phyloP scores from a whole-genome alignment of 345 rosid genomes.

The Sonneratia alba region DNA sequence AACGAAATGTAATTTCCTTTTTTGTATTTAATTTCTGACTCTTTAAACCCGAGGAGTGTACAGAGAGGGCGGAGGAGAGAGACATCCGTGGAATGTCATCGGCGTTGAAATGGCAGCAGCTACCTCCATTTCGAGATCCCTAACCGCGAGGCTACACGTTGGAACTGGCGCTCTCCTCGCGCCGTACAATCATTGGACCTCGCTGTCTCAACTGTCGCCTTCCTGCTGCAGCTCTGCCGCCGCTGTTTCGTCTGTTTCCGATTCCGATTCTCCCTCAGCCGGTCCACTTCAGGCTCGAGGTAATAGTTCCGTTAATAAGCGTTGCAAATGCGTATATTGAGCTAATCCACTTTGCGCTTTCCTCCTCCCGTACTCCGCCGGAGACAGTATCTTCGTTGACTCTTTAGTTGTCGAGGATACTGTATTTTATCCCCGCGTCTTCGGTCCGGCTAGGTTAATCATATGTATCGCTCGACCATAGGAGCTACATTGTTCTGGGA shows the following conservation, averaged over 20 bases:
- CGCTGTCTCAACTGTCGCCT: conserved; percentile 17
- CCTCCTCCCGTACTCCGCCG: not conserved
- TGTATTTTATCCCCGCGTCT: not conserved
- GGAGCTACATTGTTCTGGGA: no score
- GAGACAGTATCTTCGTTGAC: not conserved
- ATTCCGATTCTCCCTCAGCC: conserved; percentile 3
- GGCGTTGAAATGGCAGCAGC: conserved; percentile 15
- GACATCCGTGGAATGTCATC: conserved; percentile 5
- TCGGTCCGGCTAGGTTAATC: not conserved
- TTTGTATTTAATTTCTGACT: not conserved
- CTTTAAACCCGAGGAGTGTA: not conserved
- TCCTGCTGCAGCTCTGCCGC: conserved; percentile 5
- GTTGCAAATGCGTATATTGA: not conserved
- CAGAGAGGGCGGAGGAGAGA: no score
- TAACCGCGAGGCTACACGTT: conserved; percentile 24
- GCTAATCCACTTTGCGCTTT: not conserved
- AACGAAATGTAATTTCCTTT: no score
- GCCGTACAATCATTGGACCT: conserved; percentile 10
- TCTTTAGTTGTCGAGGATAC: not conserved
- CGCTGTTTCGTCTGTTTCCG: not conserved
- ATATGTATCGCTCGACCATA: not conserved
- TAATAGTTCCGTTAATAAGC: conserved; percentile 5
- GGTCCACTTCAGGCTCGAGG: conserved; percentile 32
- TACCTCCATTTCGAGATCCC: conserved; percentile 35
- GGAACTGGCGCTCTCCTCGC: conserved; percentile 10